A percentile compares a stretch with the other conserved stretches of the same genome.
These are phyloP conservation scores for Phaeosphaeriaceae sp. DNA, from an alignment of 2,329 filamentous ascomycete species.

Conservation along the genomic window DNA sequence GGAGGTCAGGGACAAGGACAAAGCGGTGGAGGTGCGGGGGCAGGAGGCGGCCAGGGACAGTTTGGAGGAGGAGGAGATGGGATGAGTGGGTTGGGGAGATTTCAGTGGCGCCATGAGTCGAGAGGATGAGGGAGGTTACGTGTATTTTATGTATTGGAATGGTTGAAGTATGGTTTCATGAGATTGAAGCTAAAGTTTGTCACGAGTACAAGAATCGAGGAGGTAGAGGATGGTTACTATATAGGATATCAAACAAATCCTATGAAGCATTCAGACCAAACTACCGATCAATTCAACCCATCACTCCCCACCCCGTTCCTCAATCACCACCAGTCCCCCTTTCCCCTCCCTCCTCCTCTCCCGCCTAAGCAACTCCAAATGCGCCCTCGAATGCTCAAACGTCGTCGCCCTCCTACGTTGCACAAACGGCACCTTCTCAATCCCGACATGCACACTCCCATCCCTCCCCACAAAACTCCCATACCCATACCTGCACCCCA, in stretches of 20 bases:
- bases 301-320: no score
- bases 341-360: no score
- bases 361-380: no score
- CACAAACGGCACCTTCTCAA: slow-evolving; percentile 56
- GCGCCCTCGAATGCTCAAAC: no score
- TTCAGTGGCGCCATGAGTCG: slow-evolving; percentile 24
- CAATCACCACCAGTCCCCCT: no score
- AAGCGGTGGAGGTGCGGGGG: not conserved
- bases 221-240: no score
- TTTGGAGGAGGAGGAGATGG: slow-evolving; percentile 15
- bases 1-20: not conserved
- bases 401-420: not conserved
- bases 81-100: slow-evolving; percentile 12
- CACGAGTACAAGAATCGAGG: not conserved
- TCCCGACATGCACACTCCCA: slow-evolving; percentile 56
- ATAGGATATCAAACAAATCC: no score
- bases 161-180: no score
- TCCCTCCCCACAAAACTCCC: slow-evolving; percentile 57
- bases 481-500: slow-evolving; percentile 52
- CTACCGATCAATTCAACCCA: no score
- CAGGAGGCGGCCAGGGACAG: slow-evolving; percentile 10
- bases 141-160: not conserved
- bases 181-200: not conserved
- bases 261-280: no score
- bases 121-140: slow-evolving; percentile 14